Base-by-base conservation (phyloP, 2,329 filamentous ascomycete species). In the Clarireedia homoeocarpa region DNA sequence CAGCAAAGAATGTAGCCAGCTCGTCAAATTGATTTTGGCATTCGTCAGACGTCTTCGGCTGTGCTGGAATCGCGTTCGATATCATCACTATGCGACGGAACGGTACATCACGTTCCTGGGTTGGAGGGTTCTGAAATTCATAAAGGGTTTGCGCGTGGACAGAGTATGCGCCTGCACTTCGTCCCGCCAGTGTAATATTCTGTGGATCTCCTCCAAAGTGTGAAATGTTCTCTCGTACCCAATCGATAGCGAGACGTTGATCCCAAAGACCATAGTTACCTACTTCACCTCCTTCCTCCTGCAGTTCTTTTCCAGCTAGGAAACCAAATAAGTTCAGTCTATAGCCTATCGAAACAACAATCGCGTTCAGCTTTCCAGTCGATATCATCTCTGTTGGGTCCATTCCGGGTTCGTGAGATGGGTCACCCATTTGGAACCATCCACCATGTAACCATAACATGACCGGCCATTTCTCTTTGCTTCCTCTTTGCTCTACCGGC, bases 181-280 rank as follows among this genome's bases (percentile, higher is more conserved):
- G 76, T 38, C 77, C 79, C 72, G 73, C 80, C 48, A 80, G 67
- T 1, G 74, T 78, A 34, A 86, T 74, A 52, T 78, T 76, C 2
- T 68, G 66, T 1, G 72, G 72, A 59, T 85, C 77, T 1, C 83
- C 83, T 0, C 83, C 82, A 67, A 86, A 83, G 6, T 67, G 69
- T 3, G 67, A 75, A 51, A 83, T 78, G 65, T 84, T 85, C 26
- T 76, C 71, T 57, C 73, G 72, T 30, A 85, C 75, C 83, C 83
- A 86, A 56, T 74, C 70, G 17, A 86, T 71, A 9, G 80, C 74
- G 14, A 77, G 65, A 57, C 79, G 75, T 67, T 86, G 82, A 64
- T 86, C 84, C 58, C 75, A 73, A 48, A 86, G 68, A 1, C 85
- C 85, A 49, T 75, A 75, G 66, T 54, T 54, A 17, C 51, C 51